phyloP scores from a whole-genome alignment of 202 grass and related monocot genomes.

The Panicum virgatum region DNA sequence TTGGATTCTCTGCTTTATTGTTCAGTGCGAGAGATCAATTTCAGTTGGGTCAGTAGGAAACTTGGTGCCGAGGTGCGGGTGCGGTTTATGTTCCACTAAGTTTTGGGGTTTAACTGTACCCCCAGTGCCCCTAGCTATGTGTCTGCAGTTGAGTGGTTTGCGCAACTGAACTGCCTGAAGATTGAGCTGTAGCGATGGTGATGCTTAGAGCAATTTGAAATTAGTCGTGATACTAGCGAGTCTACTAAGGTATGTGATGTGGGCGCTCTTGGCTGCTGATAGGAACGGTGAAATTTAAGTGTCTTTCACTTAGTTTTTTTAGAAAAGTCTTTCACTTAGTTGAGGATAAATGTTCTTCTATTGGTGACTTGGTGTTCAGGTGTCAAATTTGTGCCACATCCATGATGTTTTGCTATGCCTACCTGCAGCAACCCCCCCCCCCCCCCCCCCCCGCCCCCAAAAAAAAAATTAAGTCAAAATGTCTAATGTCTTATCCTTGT shows the following conservation, averaged over 20 bases:
- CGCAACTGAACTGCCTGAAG: neutral
- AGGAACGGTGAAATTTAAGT: slow-evolving; percentile 23
- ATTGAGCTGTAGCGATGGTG: neutral
- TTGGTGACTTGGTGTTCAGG: too few species aligned
- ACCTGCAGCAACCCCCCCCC: too few species aligned
- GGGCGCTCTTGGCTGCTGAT: neutral
- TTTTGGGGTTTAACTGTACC: too few species aligned
- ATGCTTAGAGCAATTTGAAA: neutral
- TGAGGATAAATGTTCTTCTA: too few species aligned
- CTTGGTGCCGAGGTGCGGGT: too few species aligned
- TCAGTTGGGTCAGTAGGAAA: too few species aligned
- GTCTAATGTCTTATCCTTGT: neutral
- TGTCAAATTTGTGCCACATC: neutral
- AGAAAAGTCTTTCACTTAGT: too few species aligned
- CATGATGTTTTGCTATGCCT: neutral
- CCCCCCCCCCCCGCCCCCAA: too few species aligned
- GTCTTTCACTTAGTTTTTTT: too few species aligned
- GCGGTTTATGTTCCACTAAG: too few species aligned
- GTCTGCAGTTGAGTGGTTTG: neutral
- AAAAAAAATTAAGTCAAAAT: neutral
- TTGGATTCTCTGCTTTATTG: too few species aligned
- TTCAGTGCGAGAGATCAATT: too few species aligned
- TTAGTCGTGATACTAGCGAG: neutral
- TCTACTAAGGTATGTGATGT: neutral
- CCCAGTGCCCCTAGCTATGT: neutral